Evolutionary conservation across 2,329 filamentous ascomycete species (phyloP).

Genomic region (Pseudogymnoascus destructans): DNA sequence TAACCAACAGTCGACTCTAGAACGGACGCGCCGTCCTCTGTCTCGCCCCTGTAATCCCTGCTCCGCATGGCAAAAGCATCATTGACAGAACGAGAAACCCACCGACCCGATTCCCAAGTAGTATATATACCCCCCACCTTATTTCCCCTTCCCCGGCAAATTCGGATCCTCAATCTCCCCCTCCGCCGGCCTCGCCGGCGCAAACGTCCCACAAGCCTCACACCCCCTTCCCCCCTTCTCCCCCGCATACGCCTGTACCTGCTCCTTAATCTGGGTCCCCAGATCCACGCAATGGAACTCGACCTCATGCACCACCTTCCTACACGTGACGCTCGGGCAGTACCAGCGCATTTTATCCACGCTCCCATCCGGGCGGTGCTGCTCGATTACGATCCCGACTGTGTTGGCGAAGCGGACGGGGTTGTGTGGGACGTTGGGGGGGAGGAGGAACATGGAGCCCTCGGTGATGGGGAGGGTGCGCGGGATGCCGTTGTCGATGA

Average conservation of each 20-base stretch:
- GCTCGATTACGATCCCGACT: slow-evolving; percentile 87
- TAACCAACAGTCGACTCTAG: not conserved
- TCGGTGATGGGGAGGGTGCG: slow-evolving; percentile 81
- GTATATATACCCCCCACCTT: not conserved
- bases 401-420: slow-evolving; percentile 87
- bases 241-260: slow-evolving; percentile 67
- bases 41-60: not conserved
- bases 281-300: slow-evolving; percentile 80
- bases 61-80: no score
- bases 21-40: not conserved
- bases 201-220: slow-evolving; percentile 60
- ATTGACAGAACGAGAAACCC: not conserved
- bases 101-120: not conserved
- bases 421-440: slow-evolving; percentile 91
- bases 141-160: slow-evolving; percentile 19
- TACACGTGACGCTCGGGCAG: slow-evolving; percentile 49
- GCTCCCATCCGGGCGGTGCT: slow-evolving; percentile 55
- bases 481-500: slow-evolving; percentile 62
- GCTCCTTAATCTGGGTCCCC: slow-evolving; percentile 87
- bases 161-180: slow-evolving; percentile 50
- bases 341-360: slow-evolving; percentile 85
- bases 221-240: slow-evolving; percentile 62
- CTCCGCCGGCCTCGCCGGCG: slow-evolving; percentile 52
- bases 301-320: slow-evolving; percentile 67
- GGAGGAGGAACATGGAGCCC: slow-evolving; percentile 86